Base-by-base conservation (phyloP, 371 early-diverging fungal species). In the Mortierella sp. region DNA sequence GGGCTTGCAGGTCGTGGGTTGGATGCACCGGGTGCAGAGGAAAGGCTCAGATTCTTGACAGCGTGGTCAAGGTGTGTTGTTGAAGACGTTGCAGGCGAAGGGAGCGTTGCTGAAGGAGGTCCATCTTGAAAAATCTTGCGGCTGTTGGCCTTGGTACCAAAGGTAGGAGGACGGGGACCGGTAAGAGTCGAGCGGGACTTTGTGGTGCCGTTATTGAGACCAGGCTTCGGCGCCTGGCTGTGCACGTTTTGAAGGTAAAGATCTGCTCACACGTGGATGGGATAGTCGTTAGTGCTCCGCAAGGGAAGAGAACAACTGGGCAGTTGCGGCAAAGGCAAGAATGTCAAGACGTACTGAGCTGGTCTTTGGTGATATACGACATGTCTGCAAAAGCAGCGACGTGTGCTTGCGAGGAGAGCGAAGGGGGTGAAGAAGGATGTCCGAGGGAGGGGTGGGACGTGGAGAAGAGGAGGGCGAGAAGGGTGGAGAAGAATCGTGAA, bases 321-420 rank as follows among this genome's bases (percentile, higher is more conserved):
- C 54, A 10, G 34, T 34, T 10, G 34, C 34, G 31, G 18, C 23
- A 16, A 19, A 30, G 23, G 13, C 30, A 39, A 5, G 34, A 18
- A 41, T n/a, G 51, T 24, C 5, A 9, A 0, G 45, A n/a, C 30
- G 7, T 73, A 73, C 73, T 67, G 41, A 73, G 68, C 26, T 73
- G 73, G 61, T 73, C 73, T 24, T 63, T 73, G 54, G 73, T 73
- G 39, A 73, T 73, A 43, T 67, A 73, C 24, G 73, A 51, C 73
- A 73, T 73, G 41, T 45, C 23, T 54, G 43, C 18, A 31, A n/a
- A 23, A 45, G 10, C 14, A 16, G 49, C 10, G 45, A 16, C 10
- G 18, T 14, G 41, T 48, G 31, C 6, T 13, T 10, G 24, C 24
- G 59, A 27, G 47, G 31, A 52, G 14, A 4, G 45, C 5, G 45